Evolutionary conservation across 2,329 filamentous ascomycete species (phyloP).

Genomic region (Apiospora arundinis): DNA sequence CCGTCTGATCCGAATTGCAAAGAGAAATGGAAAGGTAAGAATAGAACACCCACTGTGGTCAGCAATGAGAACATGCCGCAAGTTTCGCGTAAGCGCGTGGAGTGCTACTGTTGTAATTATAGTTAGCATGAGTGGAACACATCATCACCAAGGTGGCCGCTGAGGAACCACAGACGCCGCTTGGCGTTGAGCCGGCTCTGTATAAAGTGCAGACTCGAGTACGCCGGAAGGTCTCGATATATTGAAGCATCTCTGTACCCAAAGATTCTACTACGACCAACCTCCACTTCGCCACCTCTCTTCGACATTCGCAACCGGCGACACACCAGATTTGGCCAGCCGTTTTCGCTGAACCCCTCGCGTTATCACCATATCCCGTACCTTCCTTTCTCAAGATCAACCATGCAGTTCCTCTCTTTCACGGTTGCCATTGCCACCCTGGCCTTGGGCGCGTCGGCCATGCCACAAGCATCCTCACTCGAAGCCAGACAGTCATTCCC

Average conservation of each 20-base stretch:
- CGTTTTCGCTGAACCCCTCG: background rate
- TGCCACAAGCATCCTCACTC: background rate
- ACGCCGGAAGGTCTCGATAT: background rate
- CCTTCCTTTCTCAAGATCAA: background rate
- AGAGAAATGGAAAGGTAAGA: too few relatives aligned
- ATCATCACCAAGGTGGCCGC: too few relatives aligned
- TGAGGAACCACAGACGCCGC: background rate
- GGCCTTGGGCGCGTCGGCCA: background rate
- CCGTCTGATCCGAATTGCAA: too few relatives aligned
- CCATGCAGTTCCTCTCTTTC: background rate
- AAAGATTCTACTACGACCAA: background rate
- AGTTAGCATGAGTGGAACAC: too few relatives aligned
- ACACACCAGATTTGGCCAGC: background rate
- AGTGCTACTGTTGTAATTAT: too few relatives aligned
- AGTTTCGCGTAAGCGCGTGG: too few relatives aligned
- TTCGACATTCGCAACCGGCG: background rate
- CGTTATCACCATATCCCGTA: background rate
- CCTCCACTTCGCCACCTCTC: background rate
- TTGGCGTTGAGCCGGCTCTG: background rate
- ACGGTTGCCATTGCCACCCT: background rate
- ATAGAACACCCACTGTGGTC: too few relatives aligned
- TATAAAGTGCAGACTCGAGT: background rate
- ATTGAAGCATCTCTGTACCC: background rate
- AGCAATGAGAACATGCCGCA: too few relatives aligned
- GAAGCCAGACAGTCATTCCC: background rate